phyloP scores from a whole-genome alignment of 2,329 filamentous ascomycete species.

The Pyricularia sp. region DNA sequence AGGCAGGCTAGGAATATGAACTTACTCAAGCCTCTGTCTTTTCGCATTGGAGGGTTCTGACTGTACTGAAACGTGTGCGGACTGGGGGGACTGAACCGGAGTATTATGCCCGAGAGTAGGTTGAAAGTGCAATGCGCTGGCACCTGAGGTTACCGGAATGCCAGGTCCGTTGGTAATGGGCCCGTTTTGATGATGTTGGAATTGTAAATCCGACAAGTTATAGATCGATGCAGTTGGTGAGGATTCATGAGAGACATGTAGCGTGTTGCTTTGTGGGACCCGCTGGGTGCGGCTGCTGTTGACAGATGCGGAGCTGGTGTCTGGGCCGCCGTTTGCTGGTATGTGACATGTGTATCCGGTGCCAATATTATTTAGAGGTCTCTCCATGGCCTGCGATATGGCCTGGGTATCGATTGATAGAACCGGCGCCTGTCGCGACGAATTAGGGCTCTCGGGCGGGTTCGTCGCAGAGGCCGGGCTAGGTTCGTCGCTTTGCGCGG shows the following conservation, averaged over 20 bases:
- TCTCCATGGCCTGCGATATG: not conserved
- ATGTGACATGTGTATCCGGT: not conserved
- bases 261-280: not conserved
- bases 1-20: not conserved
- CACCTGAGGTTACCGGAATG: not conserved
- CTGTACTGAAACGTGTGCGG: not conserved
- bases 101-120: not conserved
- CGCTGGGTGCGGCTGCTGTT: not conserved
- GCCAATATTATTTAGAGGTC: not conserved
- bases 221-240: not conserved
- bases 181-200: not conserved
- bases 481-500: slow-evolving; percentile 52
- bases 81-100: not conserved
- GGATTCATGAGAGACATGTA: not conserved
- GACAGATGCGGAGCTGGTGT: not conserved
- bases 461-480: slow-evolving; percentile 32
- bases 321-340: not conserved
- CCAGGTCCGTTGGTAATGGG: not conserved
- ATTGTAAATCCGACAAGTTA: not conserved
- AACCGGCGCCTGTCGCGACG: slow-evolving; percentile 1
- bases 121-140: not conserved
- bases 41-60: not conserved
- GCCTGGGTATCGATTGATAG: slow-evolving; percentile 6
- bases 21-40: slow-evolving; percentile 10
- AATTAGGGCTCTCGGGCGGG: slow-evolving; percentile 22